Conservation (phyloP, 108 stramenopile genomes). For the Nitzschia putrida region DNA sequence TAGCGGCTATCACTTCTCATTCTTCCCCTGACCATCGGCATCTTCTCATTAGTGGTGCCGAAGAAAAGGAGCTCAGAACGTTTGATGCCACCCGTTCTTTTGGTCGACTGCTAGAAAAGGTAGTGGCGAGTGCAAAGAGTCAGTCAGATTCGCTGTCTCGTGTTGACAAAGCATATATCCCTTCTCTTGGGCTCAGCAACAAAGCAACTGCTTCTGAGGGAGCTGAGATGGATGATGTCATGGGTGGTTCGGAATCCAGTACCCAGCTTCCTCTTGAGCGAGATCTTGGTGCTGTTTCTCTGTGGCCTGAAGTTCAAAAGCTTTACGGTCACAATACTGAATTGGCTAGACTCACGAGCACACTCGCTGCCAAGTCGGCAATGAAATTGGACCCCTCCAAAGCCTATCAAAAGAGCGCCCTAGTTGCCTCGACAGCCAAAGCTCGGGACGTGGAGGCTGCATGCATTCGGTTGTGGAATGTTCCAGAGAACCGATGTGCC, state of each 20-base stretch:
- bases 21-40: slow-evolving; percentile 52
- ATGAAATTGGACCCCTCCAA: background rate
- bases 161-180: slow-evolving; percentile 84
- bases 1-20: slow-evolving; percentile 71
- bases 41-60: slow-evolving; percentile 78
- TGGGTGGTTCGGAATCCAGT: slow-evolving; percentile 28
- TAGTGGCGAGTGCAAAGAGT: background rate
- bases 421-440: slow-evolving; percentile 85
- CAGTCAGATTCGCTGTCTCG: slow-evolving; percentile 40
- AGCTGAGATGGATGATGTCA: slow-evolving; percentile 47
- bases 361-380: slow-evolving; percentile 41
- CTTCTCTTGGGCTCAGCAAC: slow-evolving; percentile 85
- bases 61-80: slow-evolving; percentile 84
- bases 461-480: slow-evolving; percentile 79
- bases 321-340: slow-evolving; percentile 86
- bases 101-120: slow-evolving; percentile 46
- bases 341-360: slow-evolving; percentile 72
- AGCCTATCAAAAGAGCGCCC: slow-evolving; percentile 22
- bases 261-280: slow-evolving; percentile 70
- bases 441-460: slow-evolving; percentile 81
- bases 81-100: slow-evolving; percentile 83
- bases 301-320: slow-evolving; percentile 86
- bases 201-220: slow-evolving; percentile 72
- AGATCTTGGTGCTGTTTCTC: slow-evolving; percentile 76
- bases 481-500: slow-evolving; percentile 56